Conservation (phyloP, 2,329 filamentous ascomycete species). For the Immersiporthe knoxdaviesiana region DNA sequence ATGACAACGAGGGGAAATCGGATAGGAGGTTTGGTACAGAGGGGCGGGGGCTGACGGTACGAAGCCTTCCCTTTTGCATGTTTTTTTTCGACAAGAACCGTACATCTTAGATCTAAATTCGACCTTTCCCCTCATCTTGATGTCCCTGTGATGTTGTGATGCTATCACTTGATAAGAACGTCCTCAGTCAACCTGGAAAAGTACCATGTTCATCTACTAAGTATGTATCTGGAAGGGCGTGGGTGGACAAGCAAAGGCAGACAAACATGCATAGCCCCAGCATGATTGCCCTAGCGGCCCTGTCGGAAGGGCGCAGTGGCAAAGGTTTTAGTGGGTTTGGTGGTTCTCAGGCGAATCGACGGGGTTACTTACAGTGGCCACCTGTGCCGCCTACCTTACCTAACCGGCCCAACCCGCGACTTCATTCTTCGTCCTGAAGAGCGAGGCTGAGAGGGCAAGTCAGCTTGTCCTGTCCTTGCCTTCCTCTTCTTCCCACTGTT, state of each 20-base stretch:
- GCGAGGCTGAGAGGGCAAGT: conserved; percentile 2
- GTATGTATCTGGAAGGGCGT: too few relatives aligned
- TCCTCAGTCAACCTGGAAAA: too few relatives aligned
- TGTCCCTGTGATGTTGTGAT: not conserved
- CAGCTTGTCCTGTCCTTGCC: not conserved
- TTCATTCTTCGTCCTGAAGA: not conserved
- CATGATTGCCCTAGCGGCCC: not conserved
- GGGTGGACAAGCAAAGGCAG: too few relatives aligned
- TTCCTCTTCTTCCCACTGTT: not conserved
- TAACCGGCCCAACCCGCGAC: not conserved
- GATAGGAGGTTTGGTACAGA: conserved; percentile 41
- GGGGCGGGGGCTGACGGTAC: conserved; percentile 38
- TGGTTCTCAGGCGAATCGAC: not conserved
- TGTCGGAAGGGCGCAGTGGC: not conserved
- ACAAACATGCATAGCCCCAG: too few relatives aligned
- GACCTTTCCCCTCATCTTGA: conserved; percentile 35
- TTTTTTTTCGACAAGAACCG: conserved; percentile 29
- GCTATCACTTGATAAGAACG: too few relatives aligned
- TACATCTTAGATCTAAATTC: conserved; percentile 42
- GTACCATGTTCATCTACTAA: too few relatives aligned
- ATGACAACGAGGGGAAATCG: conserved; percentile 39
- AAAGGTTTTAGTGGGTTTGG: not conserved
- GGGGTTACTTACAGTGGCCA: too few relatives aligned
- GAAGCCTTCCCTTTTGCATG: conserved; percentile 37
- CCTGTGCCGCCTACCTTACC: not conserved